A percentile compares a stretch with the other conserved stretches of the same genome.
phyloP scores from a whole-genome alignment of 2,329 filamentous ascomycete genomes.

The Colletotrichum agaves region DNA sequence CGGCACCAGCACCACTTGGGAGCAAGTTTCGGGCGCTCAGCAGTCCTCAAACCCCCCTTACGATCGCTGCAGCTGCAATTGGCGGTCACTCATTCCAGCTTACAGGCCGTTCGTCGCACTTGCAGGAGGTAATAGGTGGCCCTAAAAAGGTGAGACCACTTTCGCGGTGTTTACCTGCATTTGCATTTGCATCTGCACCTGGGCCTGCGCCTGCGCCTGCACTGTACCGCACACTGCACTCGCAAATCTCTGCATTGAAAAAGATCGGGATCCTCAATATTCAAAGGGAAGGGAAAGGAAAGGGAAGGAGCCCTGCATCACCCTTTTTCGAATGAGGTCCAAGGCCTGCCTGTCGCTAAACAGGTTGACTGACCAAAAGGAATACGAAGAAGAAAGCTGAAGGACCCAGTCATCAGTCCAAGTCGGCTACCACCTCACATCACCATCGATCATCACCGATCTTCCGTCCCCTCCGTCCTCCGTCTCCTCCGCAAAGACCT shows the following conservation, averaged over 20 bases:
- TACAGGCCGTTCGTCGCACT: constrained; percentile 35
- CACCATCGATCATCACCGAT: constrained; percentile 27
- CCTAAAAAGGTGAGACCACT: constrained; percentile 38
- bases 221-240: background rate
- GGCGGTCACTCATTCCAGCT: constrained; percentile 26
- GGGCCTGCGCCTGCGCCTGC: too few species aligned
- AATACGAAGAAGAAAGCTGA: constrained; percentile 27
- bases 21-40: constrained; percentile 15
- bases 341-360: constrained; percentile 10
- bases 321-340: background rate
- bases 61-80: constrained; percentile 4
- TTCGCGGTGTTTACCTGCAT: background rate
- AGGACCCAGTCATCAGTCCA: constrained; percentile 13
- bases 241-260: constrained; percentile 1
- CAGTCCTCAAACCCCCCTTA: constrained; percentile 10
- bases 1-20: background rate
- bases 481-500: constrained; percentile 2
- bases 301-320: constrained; percentile 9
- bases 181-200: background rate
- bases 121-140: background rate
- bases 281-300: too few species aligned
- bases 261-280: background rate
- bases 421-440: constrained; percentile 28
- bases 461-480: constrained; percentile 16
- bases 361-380: background rate